phyloP scores from a whole-genome alignment of 331 rosid genomes.

The Pyracantha coccinea region DNA sequence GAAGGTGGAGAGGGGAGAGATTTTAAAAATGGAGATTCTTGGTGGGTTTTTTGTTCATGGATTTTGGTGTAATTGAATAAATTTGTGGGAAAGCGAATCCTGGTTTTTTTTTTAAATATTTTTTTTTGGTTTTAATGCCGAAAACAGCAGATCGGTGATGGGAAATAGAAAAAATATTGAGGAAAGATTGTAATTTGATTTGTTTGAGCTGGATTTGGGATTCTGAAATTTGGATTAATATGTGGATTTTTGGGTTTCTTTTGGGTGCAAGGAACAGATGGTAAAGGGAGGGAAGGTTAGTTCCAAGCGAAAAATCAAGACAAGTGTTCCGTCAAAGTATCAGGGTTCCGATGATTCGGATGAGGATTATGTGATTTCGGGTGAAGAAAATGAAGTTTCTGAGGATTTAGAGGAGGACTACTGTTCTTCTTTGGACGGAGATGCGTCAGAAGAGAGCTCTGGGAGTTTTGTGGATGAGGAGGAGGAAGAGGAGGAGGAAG shows the following conservation, averaged over 20 bases:
- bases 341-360: constrained; percentile 68
- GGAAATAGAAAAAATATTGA: background rate
- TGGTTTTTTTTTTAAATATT: background rate
- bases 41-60: background rate
- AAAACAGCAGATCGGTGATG: constrained; percentile 37
- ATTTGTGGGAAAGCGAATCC: background rate
- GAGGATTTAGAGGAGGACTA: constrained; percentile 49
- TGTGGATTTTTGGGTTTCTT: background rate
- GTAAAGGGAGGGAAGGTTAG: constrained; percentile 63
- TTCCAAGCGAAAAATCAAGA: constrained; percentile 27
- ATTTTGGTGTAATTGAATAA: constrained; percentile 1
- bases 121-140: background rate
- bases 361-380: constrained; percentile 75
- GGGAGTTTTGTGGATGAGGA: constrained; percentile 34
- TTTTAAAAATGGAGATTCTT: background rate
- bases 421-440: constrained; percentile 41
- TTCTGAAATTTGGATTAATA: background rate
- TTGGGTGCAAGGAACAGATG: constrained; percentile 45
- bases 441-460: constrained; percentile 51
- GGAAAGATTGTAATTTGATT: background rate
- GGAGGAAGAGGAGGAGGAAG: constrained; percentile 20
- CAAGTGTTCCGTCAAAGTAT: constrained; percentile 30
- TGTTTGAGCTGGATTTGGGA: constrained; percentile 4
- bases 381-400: constrained; percentile 47
- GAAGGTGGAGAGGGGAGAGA: background rate